Base-by-base conservation (phyloP, 2,329 filamentous ascomycete species). In the Botrytis galanthina region DNA sequence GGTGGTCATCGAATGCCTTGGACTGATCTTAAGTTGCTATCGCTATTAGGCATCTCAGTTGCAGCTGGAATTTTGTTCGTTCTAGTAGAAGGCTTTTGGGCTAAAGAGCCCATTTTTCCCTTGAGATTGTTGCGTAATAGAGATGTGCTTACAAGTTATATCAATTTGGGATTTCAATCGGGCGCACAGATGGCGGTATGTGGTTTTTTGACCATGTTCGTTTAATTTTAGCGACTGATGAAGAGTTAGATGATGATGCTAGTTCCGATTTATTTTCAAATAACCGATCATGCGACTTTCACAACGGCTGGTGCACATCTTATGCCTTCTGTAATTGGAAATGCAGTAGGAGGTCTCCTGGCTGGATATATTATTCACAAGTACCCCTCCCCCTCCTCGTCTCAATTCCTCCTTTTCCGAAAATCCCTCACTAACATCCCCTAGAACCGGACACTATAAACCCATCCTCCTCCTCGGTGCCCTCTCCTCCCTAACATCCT, bases 261-360 rank as follows among this genome's bases (percentile, higher is more conserved):
- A 0, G 86, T 93, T 0, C 91, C 91, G 0, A 80, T 93, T 0
- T 93, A 93, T 81, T 93, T 93, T 74, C 89, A 92, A 74, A 86
- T 92, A 1, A 90, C 90, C 0, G 83, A 86, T 4, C 83, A 84
- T 1, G 86, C 86, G 1, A 89, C 88, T 0, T 88, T 86, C 59
- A 89, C 90, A 0, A 82, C 84, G 1, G 89, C 91, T 0, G 87
- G 86, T 0, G 82, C 87, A 0, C 89, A 92, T 77, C 82, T 93
- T 0, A 85, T 93, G 57, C 91, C 91, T 0, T 89, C 91, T 0
- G 90, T 93, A 0, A 82, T 87, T 0, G 92, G 91, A 0, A 93
- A 93, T 76, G 88, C 90, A 0, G 74, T 89, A 1, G 91, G 90
- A 1, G 90, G 89, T 0, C 82, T 93, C 1, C 61, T 90, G 0